Percentiles rank a stretch among this genome's conserved stretches.
These are phyloP conservation scores for Rhizopus sp. DNA, from an alignment of 371 early-diverging fungal genomes.

Conservation along the genomic window DNA sequence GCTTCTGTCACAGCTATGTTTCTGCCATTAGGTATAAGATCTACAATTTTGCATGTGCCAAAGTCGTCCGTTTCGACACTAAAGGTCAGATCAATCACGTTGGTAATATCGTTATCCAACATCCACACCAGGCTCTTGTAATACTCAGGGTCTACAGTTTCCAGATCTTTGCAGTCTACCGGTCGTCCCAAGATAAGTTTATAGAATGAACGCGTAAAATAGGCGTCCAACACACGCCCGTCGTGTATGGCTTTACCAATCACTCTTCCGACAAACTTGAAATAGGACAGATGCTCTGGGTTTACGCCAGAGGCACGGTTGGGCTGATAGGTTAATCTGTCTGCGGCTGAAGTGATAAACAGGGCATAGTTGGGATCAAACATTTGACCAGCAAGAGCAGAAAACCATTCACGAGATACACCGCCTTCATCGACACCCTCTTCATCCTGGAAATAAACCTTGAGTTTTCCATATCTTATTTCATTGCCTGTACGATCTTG, in stretches of 20 bases:
- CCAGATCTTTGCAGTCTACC: conserved; percentile 96
- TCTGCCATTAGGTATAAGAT: conserved; percentile 90
- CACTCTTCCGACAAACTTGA: conserved; percentile 98
- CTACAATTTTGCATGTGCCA: conserved; percentile 83
- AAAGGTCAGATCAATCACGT: conserved; percentile 94
- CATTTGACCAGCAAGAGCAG: conserved; percentile 95
- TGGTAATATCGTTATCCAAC: conserved; percentile 94
- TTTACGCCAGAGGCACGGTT: conserved; percentile 94
- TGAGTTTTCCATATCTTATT: conserved; percentile 91
- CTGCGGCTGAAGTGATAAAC: conserved; percentile 95
- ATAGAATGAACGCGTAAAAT: conserved; percentile 98
- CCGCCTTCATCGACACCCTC: conserved; percentile 99
- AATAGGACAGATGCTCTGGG: conserved; percentile 95
- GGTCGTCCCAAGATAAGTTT: conserved; percentile 92
- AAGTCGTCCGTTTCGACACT: conserved; percentile 94
- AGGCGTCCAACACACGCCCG: conserved; percentile 91
- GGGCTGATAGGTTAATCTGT: conserved; percentile 96
- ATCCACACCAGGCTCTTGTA: conserved; percentile 98
- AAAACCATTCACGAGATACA: conserved; percentile 98
- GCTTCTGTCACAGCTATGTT: conserved; percentile 93
- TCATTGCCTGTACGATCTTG: conserved; percentile 90
- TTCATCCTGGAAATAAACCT: conserved; percentile 95
- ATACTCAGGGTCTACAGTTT: conserved; percentile 96
- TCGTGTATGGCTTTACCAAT: conserved; percentile 99
- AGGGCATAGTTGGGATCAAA: conserved; percentile 98